Conservation (phyloP, 208 protist species). For the Crithidia thermophila region DNA sequence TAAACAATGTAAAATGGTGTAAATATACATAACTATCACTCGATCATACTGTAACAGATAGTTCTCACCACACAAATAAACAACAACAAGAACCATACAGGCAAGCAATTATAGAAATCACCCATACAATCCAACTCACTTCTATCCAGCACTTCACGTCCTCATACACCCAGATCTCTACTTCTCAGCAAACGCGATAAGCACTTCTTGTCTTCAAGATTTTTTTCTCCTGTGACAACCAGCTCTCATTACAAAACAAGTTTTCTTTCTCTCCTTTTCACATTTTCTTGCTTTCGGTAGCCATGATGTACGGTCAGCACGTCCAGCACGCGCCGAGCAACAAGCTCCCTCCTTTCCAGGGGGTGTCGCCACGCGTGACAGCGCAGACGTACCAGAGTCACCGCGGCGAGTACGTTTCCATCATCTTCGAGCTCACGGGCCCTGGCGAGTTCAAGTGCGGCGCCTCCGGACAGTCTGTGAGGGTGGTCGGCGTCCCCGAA, state of each 20-base stretch:
- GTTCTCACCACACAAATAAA: too few species aligned
- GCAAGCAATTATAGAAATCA: not conserved
- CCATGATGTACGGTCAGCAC: constrained; percentile 33
- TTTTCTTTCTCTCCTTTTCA: not conserved
- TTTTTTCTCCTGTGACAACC: not conserved
- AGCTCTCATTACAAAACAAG: not conserved
- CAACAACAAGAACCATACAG: not conserved
- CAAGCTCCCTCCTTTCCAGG: constrained; percentile 76
- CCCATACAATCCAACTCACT: too few species aligned
- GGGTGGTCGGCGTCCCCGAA: constrained; percentile 67
- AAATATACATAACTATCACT: too few species aligned
- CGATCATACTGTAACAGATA: too few species aligned
- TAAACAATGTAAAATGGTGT: too few species aligned
- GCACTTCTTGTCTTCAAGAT: not conserved
- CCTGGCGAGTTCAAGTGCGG: constrained; percentile 75
- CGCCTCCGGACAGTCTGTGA: constrained; percentile 61
- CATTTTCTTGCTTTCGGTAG: too few species aligned
- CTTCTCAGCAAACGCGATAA: too few species aligned
- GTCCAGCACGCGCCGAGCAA: constrained; percentile 17
- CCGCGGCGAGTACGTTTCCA: constrained; percentile 86
- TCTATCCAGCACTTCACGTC: too few species aligned
- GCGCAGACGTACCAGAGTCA: constrained; percentile 62
- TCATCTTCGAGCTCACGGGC: constrained; percentile 80
- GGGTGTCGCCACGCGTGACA: constrained; percentile 86
- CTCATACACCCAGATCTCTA: too few species aligned